These are phyloP conservation scores for Clitoria ternatea DNA, from an alignment of 306 rosid genomes.

Conservation along the genomic window DNA sequence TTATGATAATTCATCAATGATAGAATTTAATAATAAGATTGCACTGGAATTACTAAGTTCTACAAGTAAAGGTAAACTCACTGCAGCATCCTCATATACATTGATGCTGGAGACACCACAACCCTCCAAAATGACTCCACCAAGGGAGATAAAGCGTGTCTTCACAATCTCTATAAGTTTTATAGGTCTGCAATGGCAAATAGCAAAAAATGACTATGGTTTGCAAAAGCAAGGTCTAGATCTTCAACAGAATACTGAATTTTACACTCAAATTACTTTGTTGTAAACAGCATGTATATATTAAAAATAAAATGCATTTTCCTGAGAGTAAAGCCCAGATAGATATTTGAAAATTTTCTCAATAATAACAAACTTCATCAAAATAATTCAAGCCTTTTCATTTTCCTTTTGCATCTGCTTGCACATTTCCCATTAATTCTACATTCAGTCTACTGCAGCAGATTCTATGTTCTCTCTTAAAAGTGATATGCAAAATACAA, in stretches of 20 bases:
- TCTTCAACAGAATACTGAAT: neutral
- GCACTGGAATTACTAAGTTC: conserved; percentile 9
- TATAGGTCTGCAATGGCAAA: conserved; percentile 54
- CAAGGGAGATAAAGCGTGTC: conserved; percentile 69
- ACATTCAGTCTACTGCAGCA: neutral
- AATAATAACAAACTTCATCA: neutral
- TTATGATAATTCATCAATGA: neutral
- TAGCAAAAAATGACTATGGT: neutral
- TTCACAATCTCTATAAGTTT: conserved; percentile 79
- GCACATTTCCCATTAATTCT: neutral
- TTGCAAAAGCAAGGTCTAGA: conserved; percentile 8
- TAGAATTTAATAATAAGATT: neutral
- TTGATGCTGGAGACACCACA: conserved; percentile 51
- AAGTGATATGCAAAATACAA: neutral
- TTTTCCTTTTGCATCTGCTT: neutral
- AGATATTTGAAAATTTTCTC: neutral
- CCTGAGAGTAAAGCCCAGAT: neutral
- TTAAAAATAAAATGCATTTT: neutral
- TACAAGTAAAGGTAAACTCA: conserved; percentile 47
- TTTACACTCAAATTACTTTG: neutral
- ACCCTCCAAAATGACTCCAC: conserved; percentile 81
- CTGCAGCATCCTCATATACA: conserved; percentile 76
- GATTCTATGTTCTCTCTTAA: neutral
- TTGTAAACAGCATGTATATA: neutral
- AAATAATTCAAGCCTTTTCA: neutral